Conservation (phyloP, 179 eudicot genomes). For the Amaranthus tricolor region DNA sequence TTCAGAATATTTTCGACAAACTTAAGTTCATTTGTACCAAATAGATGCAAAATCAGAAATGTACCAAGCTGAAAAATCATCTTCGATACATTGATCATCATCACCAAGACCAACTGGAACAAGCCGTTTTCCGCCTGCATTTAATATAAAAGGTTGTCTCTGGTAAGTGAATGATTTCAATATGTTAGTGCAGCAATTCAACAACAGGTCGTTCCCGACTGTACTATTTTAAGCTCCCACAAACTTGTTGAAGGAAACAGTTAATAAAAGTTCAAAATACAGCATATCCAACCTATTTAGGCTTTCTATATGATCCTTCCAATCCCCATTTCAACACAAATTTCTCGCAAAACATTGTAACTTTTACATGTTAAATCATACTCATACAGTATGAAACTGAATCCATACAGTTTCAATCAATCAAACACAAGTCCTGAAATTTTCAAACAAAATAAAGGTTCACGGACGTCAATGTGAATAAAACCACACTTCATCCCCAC, state of each 20-base stretch:
- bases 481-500: too few species aligned
- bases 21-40: neutral
- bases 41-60: neutral
- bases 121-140: conserved; percentile 78
- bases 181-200: neutral
- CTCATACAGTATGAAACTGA: neutral
- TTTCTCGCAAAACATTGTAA: neutral
- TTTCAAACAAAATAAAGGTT: too few species aligned
- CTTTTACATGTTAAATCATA: neutral
- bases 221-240: neutral
- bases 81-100: conserved; percentile 97
- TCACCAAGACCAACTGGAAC: conserved; percentile 88
- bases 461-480: too few species aligned
- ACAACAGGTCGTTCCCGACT: neutral
- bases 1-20: conserved; percentile 2
- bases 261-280: too few species aligned
- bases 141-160: neutral
- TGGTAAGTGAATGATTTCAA: neutral
- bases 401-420: neutral
- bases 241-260: too few species aligned
- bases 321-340: neutral
- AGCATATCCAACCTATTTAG: neutral
- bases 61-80: conserved; percentile 94
- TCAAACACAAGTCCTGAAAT: too few species aligned
- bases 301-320: neutral